Percentiles rank a stretch among this genome's conserved stretches.
Evolutionary conservation across 495 filamentous ascomycete species (phyloP).

Genomic region (Haplographium delicatum): DNA sequence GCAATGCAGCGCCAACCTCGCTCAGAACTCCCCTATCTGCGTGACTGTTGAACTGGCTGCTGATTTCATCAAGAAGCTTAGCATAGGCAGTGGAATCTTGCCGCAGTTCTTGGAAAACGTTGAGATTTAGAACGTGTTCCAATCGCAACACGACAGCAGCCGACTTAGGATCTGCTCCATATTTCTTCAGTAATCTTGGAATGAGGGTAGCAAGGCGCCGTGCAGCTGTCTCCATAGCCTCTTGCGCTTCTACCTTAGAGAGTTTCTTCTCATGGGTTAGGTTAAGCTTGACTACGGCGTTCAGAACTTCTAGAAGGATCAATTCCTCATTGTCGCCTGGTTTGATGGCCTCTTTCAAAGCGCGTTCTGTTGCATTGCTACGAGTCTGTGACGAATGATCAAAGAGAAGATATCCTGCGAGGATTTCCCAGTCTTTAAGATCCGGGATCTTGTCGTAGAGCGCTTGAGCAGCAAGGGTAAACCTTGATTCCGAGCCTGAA

Average conservation of each 20-base stretch:
- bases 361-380: slow-evolving; percentile 13
- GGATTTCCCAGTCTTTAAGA: slow-evolving; percentile 77
- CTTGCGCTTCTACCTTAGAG: slow-evolving; percentile 53
- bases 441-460: slow-evolving; percentile 77
- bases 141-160: slow-evolving; percentile 80
- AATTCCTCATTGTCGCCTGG: slow-evolving; percentile 65
- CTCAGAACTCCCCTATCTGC: slow-evolving; percentile 78
- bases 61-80: slow-evolving; percentile 84
- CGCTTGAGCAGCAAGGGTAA: slow-evolving; percentile 76
- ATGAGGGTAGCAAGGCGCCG: slow-evolving; percentile 70
- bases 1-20: slow-evolving; percentile 73
- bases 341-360: slow-evolving; percentile 15
- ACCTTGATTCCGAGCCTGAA: slow-evolving; percentile 64
- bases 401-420: slow-evolving; percentile 86
- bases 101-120: slow-evolving; percentile 82
- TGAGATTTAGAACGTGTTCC: slow-evolving; percentile 81
- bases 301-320: slow-evolving; percentile 81
- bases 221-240: slow-evolving; percentile 68
- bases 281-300: slow-evolving; percentile 65
- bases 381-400: slow-evolving; percentile 60
- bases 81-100: slow-evolving; percentile 78
- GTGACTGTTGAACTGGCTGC: slow-evolving; percentile 87
- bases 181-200: slow-evolving; percentile 84
- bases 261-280: slow-evolving; percentile 59
- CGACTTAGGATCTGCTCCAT: slow-evolving; percentile 79